Percentiles rank a stretch among this genome's conserved stretches.
These are phyloP conservation scores for Fusarium setosum DNA, from an alignment of 2,329 filamentous ascomycete genomes.

Conservation along the genomic window DNA sequence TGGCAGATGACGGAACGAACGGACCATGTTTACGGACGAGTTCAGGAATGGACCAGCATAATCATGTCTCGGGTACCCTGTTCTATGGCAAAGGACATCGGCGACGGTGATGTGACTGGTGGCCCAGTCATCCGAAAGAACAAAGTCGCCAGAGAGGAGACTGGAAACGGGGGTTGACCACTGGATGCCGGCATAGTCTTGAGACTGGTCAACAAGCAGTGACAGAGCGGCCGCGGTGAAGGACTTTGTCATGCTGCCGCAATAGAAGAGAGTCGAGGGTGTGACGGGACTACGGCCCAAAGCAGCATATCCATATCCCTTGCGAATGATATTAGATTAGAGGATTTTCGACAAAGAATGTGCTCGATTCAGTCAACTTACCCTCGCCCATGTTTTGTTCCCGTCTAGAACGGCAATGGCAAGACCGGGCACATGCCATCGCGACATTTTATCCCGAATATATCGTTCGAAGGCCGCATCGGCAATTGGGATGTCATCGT, in stretches of 20 bases:
- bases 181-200: slow-evolving; percentile 52
- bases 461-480: slow-evolving; percentile 29
- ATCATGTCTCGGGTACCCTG: slow-evolving; percentile 58
- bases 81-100: slow-evolving; percentile 62
- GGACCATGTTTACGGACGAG: slow-evolving; percentile 41
- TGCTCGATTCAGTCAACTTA: slow-evolving; percentile 21
- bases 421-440: slow-evolving; percentile 55
- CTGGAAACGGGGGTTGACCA: slow-evolving; percentile 58
- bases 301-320: slow-evolving; percentile 56
- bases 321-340: background rate
- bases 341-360: background rate
- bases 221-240: slow-evolving; percentile 61
- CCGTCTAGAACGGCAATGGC: slow-evolving; percentile 55
- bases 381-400: slow-evolving; percentile 49
- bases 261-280: slow-evolving; percentile 61
- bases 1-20: slow-evolving; percentile 56
- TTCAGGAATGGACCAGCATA: slow-evolving; percentile 24
- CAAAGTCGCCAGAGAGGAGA: slow-evolving; percentile 60
- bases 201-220: slow-evolving; percentile 57
- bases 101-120: slow-evolving; percentile 61
- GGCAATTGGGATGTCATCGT: slow-evolving; percentile 10
- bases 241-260: slow-evolving; percentile 65
- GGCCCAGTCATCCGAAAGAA: slow-evolving; percentile 54
- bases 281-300: slow-evolving; percentile 51
- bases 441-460: slow-evolving; percentile 39